These are phyloP conservation scores for Sugiyamaella valdiviana DNA, from an alignment of 805 yeast species.

Conservation along the genomic window DNA sequence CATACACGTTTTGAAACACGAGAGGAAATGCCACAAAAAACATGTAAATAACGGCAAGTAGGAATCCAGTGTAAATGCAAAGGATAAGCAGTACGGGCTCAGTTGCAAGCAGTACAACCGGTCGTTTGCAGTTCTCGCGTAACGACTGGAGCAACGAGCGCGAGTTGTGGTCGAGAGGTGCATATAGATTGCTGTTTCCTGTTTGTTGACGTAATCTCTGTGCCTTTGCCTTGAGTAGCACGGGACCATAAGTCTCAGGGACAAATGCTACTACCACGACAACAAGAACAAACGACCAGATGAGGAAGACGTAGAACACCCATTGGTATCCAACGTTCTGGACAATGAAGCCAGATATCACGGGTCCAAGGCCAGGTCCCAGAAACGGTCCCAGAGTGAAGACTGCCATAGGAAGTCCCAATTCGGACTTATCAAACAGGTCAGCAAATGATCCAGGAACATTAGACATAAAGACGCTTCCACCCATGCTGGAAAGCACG, in stretches of 20 bases:
- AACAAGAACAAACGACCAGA: conserved; percentile 53
- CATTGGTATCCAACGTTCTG: conserved; percentile 61
- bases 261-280: conserved; percentile 40
- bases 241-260: conserved; percentile 78
- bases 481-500: conserved; percentile 67
- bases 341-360: conserved; percentile 51
- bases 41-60: conserved; percentile 52
- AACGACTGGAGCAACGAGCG: conserved; percentile 7
- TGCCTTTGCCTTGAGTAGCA: conserved; percentile 64
- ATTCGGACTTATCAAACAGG: conserved; percentile 59
- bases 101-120: conserved; percentile 40
- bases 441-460: conserved; percentile 83
- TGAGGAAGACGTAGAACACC: conserved; percentile 58
- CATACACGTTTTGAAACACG: conserved; percentile 45
- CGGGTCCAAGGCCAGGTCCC: conserved; percentile 71
- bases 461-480: conserved; percentile 77
- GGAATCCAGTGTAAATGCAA: conserved; percentile 51
- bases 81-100: conserved; percentile 54
- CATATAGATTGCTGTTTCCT: conserved; percentile 35
- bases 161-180: conserved; percentile 36
- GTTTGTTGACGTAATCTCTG: conserved; percentile 43
- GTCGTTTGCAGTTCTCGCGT: conserved; percentile 43
- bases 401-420: conserved; percentile 67
- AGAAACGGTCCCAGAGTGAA: conserved; percentile 73
- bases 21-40: conserved; percentile 57